phyloP scores from a whole-genome alignment of 768 basidiomycete genomes.

The Tricholoma terreum region DNA sequence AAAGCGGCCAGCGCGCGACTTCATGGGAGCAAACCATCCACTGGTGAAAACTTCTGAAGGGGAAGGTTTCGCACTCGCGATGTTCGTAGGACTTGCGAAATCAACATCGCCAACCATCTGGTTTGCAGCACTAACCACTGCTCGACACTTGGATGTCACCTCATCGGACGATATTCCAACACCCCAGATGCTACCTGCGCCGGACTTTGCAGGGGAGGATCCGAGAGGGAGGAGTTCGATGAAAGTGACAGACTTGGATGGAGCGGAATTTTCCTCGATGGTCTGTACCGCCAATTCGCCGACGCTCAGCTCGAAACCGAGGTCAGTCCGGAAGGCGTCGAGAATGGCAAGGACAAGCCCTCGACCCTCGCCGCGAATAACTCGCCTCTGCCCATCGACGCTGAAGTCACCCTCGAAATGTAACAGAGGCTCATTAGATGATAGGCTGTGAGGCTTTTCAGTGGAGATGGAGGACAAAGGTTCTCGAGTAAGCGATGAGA shows the following conservation, averaged over 20 bases:
- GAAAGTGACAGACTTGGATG: conserved; percentile 66
- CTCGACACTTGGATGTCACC: conserved; percentile 66
- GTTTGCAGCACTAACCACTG: conserved; percentile 74
- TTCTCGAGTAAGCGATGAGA: conserved; percentile 38
- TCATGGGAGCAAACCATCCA: conserved; percentile 22
- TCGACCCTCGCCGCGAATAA: conserved; percentile 74
- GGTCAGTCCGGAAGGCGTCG: conserved; percentile 62
- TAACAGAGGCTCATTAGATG: conserved; percentile 13
- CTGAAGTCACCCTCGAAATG: conserved; percentile 66
- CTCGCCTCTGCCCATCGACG: conserved; percentile 62
- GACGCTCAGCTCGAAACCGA: conserved; percentile 62
- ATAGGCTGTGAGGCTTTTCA: conserved; percentile 44
- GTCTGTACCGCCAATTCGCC: conserved; percentile 78
- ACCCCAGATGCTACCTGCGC: conserved; percentile 55
- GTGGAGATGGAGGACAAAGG: conserved; percentile 37
- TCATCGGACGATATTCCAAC: conserved; percentile 76
- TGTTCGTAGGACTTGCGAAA: conserved; percentile 38
- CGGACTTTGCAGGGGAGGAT: conserved; percentile 50
- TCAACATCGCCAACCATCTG: conserved; percentile 48
- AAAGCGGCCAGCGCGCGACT: conserved; percentile 19
- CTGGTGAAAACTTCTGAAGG: conserved; percentile 8
- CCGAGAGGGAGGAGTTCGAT: conserved; percentile 64
- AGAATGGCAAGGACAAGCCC: conserved; percentile 76
- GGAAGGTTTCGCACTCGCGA: conserved; percentile 20
- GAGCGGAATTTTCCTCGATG: conserved; percentile 26